Base-by-base conservation (phyloP, 2,329 filamentous ascomycete species). In the Exserohilum turcica region DNA sequence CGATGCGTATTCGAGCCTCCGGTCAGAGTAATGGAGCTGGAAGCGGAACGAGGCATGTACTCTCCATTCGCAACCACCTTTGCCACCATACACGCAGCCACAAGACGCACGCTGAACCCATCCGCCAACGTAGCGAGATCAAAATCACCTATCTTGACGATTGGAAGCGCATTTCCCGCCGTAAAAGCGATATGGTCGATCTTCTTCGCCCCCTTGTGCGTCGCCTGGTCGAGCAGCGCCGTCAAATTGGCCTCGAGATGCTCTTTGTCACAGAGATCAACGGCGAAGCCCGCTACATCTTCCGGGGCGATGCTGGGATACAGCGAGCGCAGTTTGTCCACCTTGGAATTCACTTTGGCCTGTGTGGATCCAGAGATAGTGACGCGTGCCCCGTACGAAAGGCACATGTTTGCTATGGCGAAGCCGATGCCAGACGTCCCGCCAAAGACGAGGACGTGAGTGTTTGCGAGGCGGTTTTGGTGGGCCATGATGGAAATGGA, bases 361-460 rank as follows among this genome's bases (percentile, higher is more conserved):
- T 79, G 74, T 29, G 77, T 80, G 9, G 85, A 88, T 12, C 83
- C 84, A 9, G 84, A 83, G 62, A 90, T 81, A 39, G 78, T 81
- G 10, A 89, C 82, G 13, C 64, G 69, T 28, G 82, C 82, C 29
- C 83, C 83, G 45, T 81, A 75, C 35, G 82, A 82, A 32, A 88
- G 69, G 3, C 78, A 74, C 16, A 80, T 81, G 74, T 84, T 80
- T 39, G 86, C 86, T 5, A 86, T 81, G 48, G 76, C 80, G 58
- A 80, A 84, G 28, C 86, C 87, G 33, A 90, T 87, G 40, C 86
- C 86, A 35, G 83, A 81, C 0, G 84, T 84, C 32, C 85, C 87
- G 33, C 86, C 87, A 48, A 89, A 79, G 66, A 89, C 72, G 32
- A 90, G 79, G 63, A 87, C 74, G 57, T 76, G 78, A 27, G 74